Evolutionary conservation across 2,329 filamentous ascomycete genomes (phyloP).

Genomic region (Cladosporium cucumerinum): DNA sequence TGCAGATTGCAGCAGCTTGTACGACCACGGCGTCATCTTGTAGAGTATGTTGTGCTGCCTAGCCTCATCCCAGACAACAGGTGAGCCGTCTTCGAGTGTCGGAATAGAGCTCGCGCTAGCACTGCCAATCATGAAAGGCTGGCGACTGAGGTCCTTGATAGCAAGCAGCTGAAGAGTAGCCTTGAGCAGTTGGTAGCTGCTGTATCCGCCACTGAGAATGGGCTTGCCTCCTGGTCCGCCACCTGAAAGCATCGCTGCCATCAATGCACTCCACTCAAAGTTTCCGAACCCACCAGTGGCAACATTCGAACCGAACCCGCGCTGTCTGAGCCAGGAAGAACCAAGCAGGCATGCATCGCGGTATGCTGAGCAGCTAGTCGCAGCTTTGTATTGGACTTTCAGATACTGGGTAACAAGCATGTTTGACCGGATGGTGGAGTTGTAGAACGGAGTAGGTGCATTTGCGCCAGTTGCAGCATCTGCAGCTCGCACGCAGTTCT

Average conservation of each 20-base stretch:
- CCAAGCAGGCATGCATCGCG: constrained; percentile 82
- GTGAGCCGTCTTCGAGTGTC: constrained; percentile 43
- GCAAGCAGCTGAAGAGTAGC: constrained; percentile 85
- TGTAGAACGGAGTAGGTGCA: constrained; percentile 77
- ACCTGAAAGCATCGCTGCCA: constrained; percentile 76
- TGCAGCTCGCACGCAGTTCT: constrained; percentile 64
- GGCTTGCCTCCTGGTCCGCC: constrained; percentile 69
- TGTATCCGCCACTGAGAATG: constrained; percentile 74
- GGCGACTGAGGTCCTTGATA: constrained; percentile 64
- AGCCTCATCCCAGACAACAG: constrained; percentile 73
- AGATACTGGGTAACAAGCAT: constrained; percentile 70
- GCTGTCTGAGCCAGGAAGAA: constrained; percentile 82
- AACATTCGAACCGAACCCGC: constrained; percentile 71
- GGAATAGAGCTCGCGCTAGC: constrained; percentile 36
- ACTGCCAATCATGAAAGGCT: constrained; percentile 51
- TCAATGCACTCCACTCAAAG: constrained; percentile 83
- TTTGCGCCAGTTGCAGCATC: constrained; percentile 36
- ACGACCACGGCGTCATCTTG: constrained; percentile 89
- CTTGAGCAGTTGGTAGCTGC: constrained; percentile 92
- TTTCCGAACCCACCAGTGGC: constrained; percentile 81
- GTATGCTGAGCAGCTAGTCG: constrained; percentile 69
- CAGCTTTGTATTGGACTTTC: constrained; percentile 67
- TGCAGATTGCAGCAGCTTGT: constrained; percentile 67
- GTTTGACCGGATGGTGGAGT: constrained; percentile 78
- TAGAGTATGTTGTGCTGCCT: constrained; percentile 78